Evolutionary conservation across 2,329 filamentous ascomycete genomes (phyloP).

Genomic region (Colletotrichum nymphaeae): DNA sequence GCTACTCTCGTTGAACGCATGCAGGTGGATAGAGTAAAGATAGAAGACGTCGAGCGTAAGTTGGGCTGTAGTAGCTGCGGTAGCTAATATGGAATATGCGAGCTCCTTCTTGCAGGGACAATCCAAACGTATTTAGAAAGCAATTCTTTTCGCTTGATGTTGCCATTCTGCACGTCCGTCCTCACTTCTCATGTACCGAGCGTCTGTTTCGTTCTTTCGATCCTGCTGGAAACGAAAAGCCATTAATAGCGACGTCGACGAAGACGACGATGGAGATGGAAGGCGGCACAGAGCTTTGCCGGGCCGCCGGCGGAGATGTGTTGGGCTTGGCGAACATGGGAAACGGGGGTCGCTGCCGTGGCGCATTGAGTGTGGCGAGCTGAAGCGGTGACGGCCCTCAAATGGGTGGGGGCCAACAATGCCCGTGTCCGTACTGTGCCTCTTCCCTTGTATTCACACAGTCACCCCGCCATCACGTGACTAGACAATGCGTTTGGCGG

Average conservation of each 20-base stretch:
- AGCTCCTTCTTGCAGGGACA: not conserved
- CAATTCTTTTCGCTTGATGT: not conserved
- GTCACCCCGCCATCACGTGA: conserved; percentile 36
- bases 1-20: not conserved
- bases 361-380: not conserved
- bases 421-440: conserved; percentile 7
- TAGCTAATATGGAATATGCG: not conserved
- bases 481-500: not conserved
- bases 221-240: not conserved
- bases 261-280: not conserved
- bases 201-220: not conserved
- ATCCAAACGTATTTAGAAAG: not conserved
- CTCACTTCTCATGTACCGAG: not conserved
- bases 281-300: not conserved
- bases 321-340: not conserved
- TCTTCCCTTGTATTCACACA: not conserved
- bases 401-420: not conserved
- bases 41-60: not conserved
- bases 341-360: not conserved
- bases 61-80: not conserved
- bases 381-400: not conserved
- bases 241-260: not conserved
- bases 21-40: not conserved
- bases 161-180: not conserved
- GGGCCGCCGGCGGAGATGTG: not conserved